Evolutionary conservation across 2,329 filamentous ascomycete genomes (phyloP).

Genomic region (Penicillium sp.): DNA sequence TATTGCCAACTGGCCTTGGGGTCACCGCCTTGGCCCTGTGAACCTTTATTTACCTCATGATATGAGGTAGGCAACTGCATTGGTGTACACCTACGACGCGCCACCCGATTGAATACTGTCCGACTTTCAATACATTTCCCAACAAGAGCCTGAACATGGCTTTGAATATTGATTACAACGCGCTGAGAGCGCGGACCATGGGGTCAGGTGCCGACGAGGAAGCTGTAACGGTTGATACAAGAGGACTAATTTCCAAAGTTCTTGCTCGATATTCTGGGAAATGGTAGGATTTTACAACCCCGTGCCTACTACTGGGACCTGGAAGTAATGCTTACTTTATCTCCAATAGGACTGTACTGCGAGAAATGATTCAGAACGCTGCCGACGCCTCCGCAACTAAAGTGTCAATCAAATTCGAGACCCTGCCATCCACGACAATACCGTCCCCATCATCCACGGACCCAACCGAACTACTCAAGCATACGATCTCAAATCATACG

Average conservation of each 20-base stretch:
- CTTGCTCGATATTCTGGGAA: constrained; percentile 94
- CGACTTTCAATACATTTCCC: not conserved
- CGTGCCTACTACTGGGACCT: too few relatives aligned
- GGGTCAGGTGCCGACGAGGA: constrained; percentile 86
- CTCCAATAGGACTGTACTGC: constrained; percentile 57
- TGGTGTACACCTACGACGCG: constrained; percentile 1
- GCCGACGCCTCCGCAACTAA: constrained; percentile 89
- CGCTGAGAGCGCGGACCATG: constrained; percentile 82
- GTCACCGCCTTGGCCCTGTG: not conserved
- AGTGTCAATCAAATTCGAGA: constrained; percentile 90
- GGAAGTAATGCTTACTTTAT: constrained; percentile 14
- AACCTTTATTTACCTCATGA: constrained; percentile 4
- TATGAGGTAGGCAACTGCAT: constrained; percentile 9
- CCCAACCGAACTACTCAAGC: constrained; percentile 71
- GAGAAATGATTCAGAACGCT: constrained; percentile 97
- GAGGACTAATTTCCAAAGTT: constrained; percentile 96
- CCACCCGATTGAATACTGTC: not conserved
- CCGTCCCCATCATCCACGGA: constrained; percentile 65
- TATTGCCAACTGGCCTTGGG: not conserved
- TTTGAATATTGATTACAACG: constrained; percentile 63
- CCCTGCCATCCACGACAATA: constrained; percentile 73
- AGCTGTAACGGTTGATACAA: constrained; percentile 94
- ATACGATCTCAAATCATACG: constrained; percentile 80
- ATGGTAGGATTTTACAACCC: constrained; percentile 57
- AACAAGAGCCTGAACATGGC: constrained; percentile 55